Percentiles rank a stretch among this genome's conserved stretches.
These are phyloP conservation scores for Fragaria vesca DNA, from an alignment of 306 rosid genomes.

Conservation along the genomic window DNA sequence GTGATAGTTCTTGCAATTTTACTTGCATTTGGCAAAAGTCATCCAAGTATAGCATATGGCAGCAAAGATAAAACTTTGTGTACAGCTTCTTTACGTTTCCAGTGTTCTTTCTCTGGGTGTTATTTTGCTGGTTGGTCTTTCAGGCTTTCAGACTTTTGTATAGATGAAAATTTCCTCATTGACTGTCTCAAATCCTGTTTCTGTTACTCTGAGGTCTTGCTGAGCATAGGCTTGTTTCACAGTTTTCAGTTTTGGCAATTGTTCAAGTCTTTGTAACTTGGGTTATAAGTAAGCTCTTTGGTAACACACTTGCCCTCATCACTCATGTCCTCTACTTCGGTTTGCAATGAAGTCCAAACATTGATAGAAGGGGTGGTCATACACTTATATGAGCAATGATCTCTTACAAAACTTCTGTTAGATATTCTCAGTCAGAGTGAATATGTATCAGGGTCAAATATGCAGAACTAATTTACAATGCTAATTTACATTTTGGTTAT, in stretches of 20 bases:
- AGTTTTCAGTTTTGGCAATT: too few species aligned
- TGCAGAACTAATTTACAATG: background rate
- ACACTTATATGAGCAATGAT: background rate
- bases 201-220: background rate
- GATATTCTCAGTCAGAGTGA: background rate
- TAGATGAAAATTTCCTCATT: background rate
- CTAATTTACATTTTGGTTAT: background rate
- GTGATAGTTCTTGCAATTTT: background rate
- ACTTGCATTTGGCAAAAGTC: conserved; percentile 13
- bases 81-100: background rate
- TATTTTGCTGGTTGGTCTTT: background rate
- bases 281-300: background rate
- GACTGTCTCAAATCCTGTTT: background rate
- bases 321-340: background rate
- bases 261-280: background rate
- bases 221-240: background rate
- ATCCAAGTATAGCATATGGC: background rate
- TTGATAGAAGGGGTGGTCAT: background rate
- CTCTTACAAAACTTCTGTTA: background rate
- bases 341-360: background rate
- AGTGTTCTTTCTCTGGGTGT: background rate
- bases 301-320: background rate
- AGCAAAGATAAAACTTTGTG: background rate
- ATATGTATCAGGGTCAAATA: background rate
- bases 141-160: background rate